A percentile compares a stretch with the other conserved stretches of the same genome.
Conservation (phyloP, 1,139 yeast genomes). For the Hansenula anomala region DNA sequence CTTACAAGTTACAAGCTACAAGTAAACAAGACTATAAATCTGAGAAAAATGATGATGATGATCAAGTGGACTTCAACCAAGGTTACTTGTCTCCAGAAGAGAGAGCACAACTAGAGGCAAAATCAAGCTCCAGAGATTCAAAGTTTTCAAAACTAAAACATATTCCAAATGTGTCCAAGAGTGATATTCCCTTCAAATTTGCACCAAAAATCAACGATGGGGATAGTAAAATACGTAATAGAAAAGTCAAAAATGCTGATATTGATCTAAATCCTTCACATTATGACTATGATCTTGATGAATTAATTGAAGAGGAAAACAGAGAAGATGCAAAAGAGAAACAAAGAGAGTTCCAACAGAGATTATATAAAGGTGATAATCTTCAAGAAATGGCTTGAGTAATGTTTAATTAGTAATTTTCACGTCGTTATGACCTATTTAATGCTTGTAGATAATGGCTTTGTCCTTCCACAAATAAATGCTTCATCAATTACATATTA, state of each 20-base stretch:
- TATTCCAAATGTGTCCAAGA: slow-evolving; percentile 12
- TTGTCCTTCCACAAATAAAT: no score
- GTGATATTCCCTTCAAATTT: slow-evolving; percentile 19
- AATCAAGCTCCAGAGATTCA: slow-evolving; percentile 6
- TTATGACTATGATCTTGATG: slow-evolving; percentile 23
- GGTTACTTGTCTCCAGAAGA: slow-evolving; percentile 23
- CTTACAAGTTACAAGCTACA: slow-evolving; percentile 11
- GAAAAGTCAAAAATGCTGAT: slow-evolving; percentile 10
- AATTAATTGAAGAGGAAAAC: slow-evolving; percentile 15
- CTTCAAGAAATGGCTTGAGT: slow-evolving; percentile 8
- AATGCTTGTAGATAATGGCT: no score
- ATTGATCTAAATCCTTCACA: slow-evolving; percentile 15
- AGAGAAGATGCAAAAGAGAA: slow-evolving; percentile 13
- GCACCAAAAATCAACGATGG: slow-evolving; percentile 3
- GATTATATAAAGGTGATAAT: slow-evolving; percentile 11
- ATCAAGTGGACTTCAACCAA: slow-evolving; percentile 1
- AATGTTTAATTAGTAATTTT: not conserved
- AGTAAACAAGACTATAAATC: not conserved
- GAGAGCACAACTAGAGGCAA: slow-evolving; percentile 8
- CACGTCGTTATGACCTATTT: not conserved
- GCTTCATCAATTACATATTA: no score
- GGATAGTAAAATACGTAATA: slow-evolving; percentile 9
- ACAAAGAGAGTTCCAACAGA: slow-evolving; percentile 5
- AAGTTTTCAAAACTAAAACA: slow-evolving; percentile 9
- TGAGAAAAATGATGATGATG: slow-evolving; percentile 1